Evolutionary conservation across 2,329 filamentous ascomycete genomes (phyloP).

Genomic region (Amesomyces nigricolor): DNA sequence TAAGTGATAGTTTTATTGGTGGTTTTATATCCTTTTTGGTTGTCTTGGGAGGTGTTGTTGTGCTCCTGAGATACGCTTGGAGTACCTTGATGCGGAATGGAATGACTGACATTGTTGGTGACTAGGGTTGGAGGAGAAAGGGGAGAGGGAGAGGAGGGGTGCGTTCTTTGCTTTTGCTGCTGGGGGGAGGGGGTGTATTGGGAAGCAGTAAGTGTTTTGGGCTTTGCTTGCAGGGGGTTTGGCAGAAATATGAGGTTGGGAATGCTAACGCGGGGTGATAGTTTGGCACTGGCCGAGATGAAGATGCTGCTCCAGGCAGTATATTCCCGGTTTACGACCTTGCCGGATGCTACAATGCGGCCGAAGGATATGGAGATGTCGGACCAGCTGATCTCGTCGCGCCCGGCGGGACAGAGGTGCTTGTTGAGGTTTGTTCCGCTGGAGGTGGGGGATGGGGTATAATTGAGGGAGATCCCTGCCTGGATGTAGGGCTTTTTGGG

Average conservation of each 20-base stretch:
- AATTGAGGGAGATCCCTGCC: not conserved
- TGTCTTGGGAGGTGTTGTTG: too few relatives aligned
- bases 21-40: too few relatives aligned
- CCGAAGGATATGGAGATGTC: conserved; percentile 56
- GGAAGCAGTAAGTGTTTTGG: conserved; percentile 54
- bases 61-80: too few relatives aligned
- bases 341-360: conserved; percentile 49
- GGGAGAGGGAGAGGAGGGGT: conserved; percentile 63
- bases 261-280: conserved; percentile 25
- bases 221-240: not conserved
- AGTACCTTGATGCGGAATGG: too few relatives aligned
- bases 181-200: conserved; percentile 60
- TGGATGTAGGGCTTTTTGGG: too few relatives aligned
- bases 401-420: conserved; percentile 56
- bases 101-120: too few relatives aligned
- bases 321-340: conserved; percentile 53
- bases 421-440: conserved; percentile 45
- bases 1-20: too few relatives aligned
- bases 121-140: conserved; percentile 54
- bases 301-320: conserved; percentile 58
- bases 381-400: conserved; percentile 62
- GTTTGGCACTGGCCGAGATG: conserved; percentile 62
- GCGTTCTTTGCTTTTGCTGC: conserved; percentile 61
- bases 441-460: not conserved
- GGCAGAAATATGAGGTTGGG: not conserved